Conservation (phyloP, 345 rosid genomes). For the Lepidium didymum region DNA sequence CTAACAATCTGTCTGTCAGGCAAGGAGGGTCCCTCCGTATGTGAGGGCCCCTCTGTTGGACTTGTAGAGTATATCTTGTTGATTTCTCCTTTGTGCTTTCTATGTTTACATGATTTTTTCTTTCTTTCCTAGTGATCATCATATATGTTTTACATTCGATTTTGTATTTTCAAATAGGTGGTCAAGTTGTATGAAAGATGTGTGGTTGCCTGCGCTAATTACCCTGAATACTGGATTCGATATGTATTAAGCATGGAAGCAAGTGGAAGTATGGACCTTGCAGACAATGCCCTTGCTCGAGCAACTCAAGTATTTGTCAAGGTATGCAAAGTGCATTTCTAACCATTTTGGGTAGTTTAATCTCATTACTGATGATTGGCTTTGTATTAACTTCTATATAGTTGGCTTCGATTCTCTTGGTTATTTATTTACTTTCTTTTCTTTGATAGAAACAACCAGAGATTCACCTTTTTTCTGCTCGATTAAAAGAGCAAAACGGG, state of each 20-base stretch:
- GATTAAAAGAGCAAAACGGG: constrained; percentile 78
- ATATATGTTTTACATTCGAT: constrained; percentile 4
- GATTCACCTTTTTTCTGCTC: constrained; percentile 87
- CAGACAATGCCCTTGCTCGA: constrained; percentile 80
- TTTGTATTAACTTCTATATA: neutral
- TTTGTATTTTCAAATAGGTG: constrained; percentile 46
- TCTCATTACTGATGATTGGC: neutral
- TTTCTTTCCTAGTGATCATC: neutral
- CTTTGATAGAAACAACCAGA: constrained; percentile 77
- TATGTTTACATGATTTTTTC: constrained; percentile 25
- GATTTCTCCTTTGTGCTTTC: constrained; percentile 67
- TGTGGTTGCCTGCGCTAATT: constrained; percentile 90
- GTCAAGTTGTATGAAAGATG: constrained; percentile 94
- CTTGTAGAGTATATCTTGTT: constrained; percentile 81
- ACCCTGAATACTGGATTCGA: constrained; percentile 89
- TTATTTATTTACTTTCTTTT: constrained; percentile 9
- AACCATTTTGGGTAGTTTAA: neutral
- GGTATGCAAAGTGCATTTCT: constrained; percentile 39
- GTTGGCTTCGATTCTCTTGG: neutral
- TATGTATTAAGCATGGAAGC: constrained; percentile 79
- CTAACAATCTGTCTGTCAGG: constrained; percentile 90
- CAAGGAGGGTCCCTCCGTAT: constrained; percentile 95
- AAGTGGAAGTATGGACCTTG: constrained; percentile 77
- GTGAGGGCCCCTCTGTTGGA: constrained; percentile 85
- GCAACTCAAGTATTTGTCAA: constrained; percentile 95